These are phyloP conservation scores for Monosporozyma yasuniensis DNA, from an alignment of 805 yeast species.

Conservation along the genomic window DNA sequence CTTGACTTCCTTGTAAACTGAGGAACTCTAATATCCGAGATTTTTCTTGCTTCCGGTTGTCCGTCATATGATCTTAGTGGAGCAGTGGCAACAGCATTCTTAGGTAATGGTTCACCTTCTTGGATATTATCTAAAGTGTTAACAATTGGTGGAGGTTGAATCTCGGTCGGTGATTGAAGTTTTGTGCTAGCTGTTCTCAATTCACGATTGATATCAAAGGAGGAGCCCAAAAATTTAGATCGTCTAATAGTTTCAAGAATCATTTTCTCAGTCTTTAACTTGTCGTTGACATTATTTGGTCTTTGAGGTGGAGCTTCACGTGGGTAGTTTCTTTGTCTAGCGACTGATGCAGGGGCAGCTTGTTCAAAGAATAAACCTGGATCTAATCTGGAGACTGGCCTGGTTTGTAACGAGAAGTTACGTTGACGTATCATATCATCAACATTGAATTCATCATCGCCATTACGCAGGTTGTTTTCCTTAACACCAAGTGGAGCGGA, in stretches of 20 bases:
- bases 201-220: slow-evolving; percentile 31
- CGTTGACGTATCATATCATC: slow-evolving; percentile 29
- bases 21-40: slow-evolving; percentile 61
- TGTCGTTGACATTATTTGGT: slow-evolving; percentile 12
- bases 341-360: background rate
- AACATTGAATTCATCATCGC: slow-evolving; percentile 19
- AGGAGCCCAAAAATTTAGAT: slow-evolving; percentile 37
- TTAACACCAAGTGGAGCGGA: slow-evolving; percentile 31
- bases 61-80: slow-evolving; percentile 12
- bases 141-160: background rate
- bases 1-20: slow-evolving; percentile 61
- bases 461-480: slow-evolving; percentile 11
- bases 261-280: slow-evolving; percentile 22
- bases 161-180: background rate
- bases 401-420: slow-evolving; percentile 32
- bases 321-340: slow-evolving; percentile 1
- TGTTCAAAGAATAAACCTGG: slow-evolving; percentile 32
- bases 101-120: slow-evolving; percentile 17
- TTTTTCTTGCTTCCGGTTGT: slow-evolving; percentile 36
- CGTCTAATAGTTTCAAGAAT: slow-evolving; percentile 37
- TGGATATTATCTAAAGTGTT: background rate
- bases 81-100: slow-evolving; percentile 21
- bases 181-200: slow-evolving; percentile 14
- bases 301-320: background rate
- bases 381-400: slow-evolving; percentile 38